Evolutionary conservation across 345 rosid genomes (phyloP).

Genomic region (Punica granatum): DNA sequence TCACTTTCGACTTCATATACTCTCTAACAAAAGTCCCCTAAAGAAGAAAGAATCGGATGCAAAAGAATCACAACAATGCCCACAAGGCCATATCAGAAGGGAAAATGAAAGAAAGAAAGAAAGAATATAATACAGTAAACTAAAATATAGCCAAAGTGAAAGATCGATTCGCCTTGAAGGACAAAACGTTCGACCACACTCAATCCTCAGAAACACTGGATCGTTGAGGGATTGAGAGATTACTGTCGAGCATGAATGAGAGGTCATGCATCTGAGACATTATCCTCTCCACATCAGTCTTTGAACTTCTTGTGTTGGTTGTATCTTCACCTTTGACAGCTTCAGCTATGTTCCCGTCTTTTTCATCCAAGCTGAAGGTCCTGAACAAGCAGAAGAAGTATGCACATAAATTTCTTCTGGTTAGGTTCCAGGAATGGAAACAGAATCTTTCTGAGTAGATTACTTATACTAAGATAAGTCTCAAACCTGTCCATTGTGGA

Average conservation of each 20-base stretch:
- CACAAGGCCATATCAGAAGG: too few species aligned
- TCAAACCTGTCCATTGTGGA: constrained; percentile 36
- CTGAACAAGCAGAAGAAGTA: constrained; percentile 27
- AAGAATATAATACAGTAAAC: background rate
- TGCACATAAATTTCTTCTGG: background rate
- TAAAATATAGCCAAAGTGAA: background rate
- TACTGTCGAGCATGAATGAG: constrained; percentile 71
- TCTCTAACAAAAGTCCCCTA: too few species aligned
- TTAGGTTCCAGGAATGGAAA: background rate
- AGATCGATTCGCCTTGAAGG: too few species aligned
- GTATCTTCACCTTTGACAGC: constrained; percentile 15
- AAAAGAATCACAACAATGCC: too few species aligned
- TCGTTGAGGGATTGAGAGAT: constrained; percentile 41
- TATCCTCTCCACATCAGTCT: constrained; percentile 32
- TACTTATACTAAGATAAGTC: background rate
- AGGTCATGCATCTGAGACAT: constrained; percentile 88
- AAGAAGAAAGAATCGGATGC: too few species aligned
- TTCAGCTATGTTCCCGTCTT: constrained; percentile 23
- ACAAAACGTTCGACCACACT: background rate
- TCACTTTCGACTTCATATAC: too few species aligned
- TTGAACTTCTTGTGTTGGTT: constrained; percentile 20
- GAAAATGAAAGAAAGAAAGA: background rate
- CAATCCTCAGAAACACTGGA: background rate
- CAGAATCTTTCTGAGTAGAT: background rate
- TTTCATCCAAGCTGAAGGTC: constrained; percentile 16